Conservation (phyloP, 1,139 yeast species). For the Geotrichum candidum region DNA sequence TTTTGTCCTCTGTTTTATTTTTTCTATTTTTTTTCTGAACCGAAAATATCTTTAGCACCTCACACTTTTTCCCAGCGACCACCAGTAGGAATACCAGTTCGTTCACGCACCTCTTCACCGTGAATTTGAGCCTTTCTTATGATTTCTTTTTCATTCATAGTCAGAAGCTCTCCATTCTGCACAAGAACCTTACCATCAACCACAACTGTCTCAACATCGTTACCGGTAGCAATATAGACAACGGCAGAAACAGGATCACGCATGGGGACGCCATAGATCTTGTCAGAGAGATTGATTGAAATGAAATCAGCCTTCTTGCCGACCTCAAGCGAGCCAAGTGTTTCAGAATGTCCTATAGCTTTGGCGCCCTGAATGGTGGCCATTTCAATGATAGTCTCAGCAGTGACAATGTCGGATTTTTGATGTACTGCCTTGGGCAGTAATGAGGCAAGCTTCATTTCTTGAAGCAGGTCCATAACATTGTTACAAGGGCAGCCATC, state of each 20-base stretch:
- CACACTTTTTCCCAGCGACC: constrained; percentile 18
- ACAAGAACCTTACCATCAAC: constrained; percentile 26
- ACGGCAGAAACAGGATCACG: constrained; percentile 25
- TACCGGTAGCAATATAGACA: constrained; percentile 29
- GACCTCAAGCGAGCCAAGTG: constrained; percentile 27
- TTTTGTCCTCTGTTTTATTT: not conserved
- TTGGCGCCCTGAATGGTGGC: constrained; percentile 27
- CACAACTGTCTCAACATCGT: constrained; percentile 26
- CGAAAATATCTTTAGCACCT: not conserved
- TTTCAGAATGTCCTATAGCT: constrained; percentile 20
- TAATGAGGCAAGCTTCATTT: constrained; percentile 31
- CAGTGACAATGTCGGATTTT: constrained; percentile 27
- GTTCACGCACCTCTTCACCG: constrained; percentile 21
- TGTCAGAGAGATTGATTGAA: constrained; percentile 24
- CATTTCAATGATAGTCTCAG: constrained; percentile 29
- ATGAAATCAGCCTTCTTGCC: constrained; percentile 31
- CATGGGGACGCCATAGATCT: constrained; percentile 21
- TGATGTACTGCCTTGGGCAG: constrained; percentile 30
- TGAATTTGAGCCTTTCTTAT: constrained; percentile 24
- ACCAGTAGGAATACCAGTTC: constrained; percentile 15
- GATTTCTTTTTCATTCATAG: constrained; percentile 27
- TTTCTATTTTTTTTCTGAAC: not conserved
- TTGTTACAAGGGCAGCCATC: constrained; percentile 30
- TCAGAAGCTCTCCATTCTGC: constrained; percentile 22
- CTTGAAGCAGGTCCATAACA: constrained; percentile 28